These are phyloP conservation scores for Austroboletus novae-zelandiae DNA, from an alignment of 1,284 basidiomycete species.

Conservation along the genomic window DNA sequence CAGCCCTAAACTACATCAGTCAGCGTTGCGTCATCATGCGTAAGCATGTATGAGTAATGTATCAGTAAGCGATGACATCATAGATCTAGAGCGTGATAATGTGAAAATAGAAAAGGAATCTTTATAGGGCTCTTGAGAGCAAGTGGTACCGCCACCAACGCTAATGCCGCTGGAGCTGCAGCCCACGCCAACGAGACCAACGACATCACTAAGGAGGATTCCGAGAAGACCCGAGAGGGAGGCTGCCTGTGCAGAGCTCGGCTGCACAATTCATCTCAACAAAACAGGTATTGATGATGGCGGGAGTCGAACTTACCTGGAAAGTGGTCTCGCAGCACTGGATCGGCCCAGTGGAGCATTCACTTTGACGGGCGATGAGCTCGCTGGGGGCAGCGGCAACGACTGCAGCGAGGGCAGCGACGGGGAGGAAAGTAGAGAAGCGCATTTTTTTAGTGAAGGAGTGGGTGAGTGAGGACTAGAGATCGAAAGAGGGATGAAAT, in stretches of 20 bases:
- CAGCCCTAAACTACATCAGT: no score
- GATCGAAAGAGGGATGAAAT: no score
- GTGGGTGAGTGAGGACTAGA: no score
- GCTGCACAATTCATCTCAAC: neutral
- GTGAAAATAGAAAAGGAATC: no score
- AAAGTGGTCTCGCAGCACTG: neutral
- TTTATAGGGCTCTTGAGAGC: neutral
- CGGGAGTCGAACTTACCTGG: neutral
- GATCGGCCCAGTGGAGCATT: neutral
- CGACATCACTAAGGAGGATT: neutral
- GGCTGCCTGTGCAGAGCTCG: neutral
- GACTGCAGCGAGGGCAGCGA: conserved; percentile 5
- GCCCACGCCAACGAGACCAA: neutral
- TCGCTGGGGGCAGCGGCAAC: neutral
- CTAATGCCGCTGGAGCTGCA: neutral
- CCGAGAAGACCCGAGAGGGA: neutral
- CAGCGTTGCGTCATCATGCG: no score
- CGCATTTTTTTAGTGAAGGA: conserved; percentile 1
- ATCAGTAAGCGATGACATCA: no score
- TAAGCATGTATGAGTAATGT: no score
- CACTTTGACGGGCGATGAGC: neutral
- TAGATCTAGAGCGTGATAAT: no score
- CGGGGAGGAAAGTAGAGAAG: conserved; percentile 5
- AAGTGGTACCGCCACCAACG: neutral
- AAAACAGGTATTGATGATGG: neutral